These are phyloP conservation scores for Kuraishia piskuri DNA, from an alignment of 805 yeast genomes.

Conservation along the genomic window DNA sequence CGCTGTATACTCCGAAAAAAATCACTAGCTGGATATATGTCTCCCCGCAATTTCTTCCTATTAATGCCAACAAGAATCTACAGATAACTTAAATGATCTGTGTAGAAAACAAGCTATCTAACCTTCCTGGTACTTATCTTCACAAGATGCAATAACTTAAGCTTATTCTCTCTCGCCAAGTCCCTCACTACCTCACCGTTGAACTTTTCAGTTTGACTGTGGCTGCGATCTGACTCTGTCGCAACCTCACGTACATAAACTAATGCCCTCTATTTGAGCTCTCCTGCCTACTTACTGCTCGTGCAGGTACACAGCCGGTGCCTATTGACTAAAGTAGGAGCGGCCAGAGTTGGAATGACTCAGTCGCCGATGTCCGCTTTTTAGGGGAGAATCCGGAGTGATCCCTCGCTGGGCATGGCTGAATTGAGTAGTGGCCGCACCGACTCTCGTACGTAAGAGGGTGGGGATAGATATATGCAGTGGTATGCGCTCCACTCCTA, in stretches of 20 bases:
- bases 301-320: no score
- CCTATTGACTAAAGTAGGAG: neutral
- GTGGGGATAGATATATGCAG: no score
- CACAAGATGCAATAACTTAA: no score
- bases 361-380: neutral
- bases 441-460: no score
- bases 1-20: neutral
- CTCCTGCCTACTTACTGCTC: no score
- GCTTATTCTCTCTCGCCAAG: neutral
- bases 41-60: neutral
- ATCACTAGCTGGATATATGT: neutral
- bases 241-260: neutral
- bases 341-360: neutral
- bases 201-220: neutral
- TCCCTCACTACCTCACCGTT: neutral
- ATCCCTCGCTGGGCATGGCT: no score
- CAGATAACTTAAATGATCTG: neutral
- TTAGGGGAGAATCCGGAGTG: no score
- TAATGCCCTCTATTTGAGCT: no score
- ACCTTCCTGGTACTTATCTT: no score
- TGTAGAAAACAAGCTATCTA: no score
- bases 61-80: neutral
- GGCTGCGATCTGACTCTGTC: neutral
- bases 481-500: no score
- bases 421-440: no score